Percentiles rank a stretch among this genome's conserved stretches.
Conservation (phyloP, 495 filamentous ascomycete genomes). For the Diplogelasinospora grovesii region DNA sequence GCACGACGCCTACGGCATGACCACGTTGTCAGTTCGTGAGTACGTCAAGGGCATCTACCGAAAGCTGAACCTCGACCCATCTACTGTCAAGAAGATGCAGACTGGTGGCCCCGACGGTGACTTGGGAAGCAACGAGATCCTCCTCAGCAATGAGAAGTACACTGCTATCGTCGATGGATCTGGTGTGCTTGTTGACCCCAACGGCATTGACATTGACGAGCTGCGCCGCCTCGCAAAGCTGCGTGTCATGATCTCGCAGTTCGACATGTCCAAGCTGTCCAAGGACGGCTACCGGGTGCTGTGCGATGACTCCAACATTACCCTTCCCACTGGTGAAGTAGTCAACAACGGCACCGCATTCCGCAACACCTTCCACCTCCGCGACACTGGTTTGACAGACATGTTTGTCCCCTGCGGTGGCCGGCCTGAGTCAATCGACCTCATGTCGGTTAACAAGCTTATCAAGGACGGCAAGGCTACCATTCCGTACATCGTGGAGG, state of each 20-base stretch:
- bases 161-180: constrained; percentile 88
- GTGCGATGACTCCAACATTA: constrained; percentile 82
- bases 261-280: constrained; percentile 79
- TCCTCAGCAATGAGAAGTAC: constrained; percentile 93
- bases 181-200: constrained; percentile 88
- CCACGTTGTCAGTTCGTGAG: constrained; percentile 90
- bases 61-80: constrained; percentile 81
- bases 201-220: constrained; percentile 80
- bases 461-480: constrained; percentile 76
- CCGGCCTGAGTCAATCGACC: constrained; percentile 92
- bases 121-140: constrained; percentile 94
- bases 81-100: constrained; percentile 83
- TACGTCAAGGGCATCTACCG: constrained; percentile 95
- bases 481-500: constrained; percentile 94
- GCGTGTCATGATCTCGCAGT: constrained; percentile 83
- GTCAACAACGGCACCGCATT: constrained; percentile 89
- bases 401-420: constrained; percentile 95
- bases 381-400: constrained; percentile 67
- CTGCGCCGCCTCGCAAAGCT: constrained; percentile 77
- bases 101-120: constrained; percentile 97
- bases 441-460: constrained; percentile 74
- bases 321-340: constrained; percentile 76
- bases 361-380: constrained; percentile 94
- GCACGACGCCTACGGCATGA: constrained; percentile 96
- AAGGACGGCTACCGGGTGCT: constrained; percentile 85